Conservation (phyloP, 2,329 filamentous ascomycete species). For the Diplodia scrobiculata region DNA sequence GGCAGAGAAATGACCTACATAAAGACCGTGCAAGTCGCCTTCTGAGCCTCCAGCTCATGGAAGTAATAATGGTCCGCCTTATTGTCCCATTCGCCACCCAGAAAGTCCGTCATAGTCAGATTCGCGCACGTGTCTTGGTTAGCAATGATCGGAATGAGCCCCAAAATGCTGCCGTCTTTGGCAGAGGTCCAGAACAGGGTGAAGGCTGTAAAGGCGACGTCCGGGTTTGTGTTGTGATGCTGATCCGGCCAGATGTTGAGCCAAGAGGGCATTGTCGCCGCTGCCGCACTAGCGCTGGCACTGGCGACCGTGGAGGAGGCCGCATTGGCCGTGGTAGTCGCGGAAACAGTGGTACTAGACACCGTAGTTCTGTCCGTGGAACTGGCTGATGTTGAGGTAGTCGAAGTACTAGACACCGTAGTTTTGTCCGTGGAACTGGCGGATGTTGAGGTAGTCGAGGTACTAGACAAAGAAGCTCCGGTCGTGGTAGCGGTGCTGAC, state of each 20-base stretch:
- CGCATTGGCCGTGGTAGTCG: not conserved
- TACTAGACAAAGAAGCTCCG: not conserved
- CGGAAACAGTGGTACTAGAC: not conserved
- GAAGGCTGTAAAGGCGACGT: not conserved
- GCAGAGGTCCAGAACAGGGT: not conserved
- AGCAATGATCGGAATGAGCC: not conserved
- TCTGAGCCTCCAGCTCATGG: not conserved
- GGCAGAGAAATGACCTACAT: not conserved
- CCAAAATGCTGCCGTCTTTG: not conserved
- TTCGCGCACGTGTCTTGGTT: not conserved
- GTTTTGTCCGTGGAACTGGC: not conserved
- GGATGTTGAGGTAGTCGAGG: too few relatives aligned
- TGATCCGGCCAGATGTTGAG: not conserved
- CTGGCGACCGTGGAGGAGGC: too few relatives aligned
- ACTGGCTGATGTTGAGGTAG: too few relatives aligned
- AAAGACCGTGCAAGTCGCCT: not conserved
- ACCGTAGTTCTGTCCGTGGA: too few relatives aligned
- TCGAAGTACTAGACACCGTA: too few relatives aligned
- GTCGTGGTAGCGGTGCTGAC: not conserved
- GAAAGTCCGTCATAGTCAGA: not conserved
- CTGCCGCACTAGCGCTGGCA: too few relatives aligned
- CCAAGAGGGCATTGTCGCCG: not conserved
- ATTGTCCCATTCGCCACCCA: not conserved
- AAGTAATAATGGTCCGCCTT: not conserved
- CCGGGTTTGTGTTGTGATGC: not conserved